Percentiles rank a stretch among this genome's conserved stretches.
Evolutionary conservation across 768 basidiomycete species (phyloP).

Genomic region (Peribolospora baueri): DNA sequence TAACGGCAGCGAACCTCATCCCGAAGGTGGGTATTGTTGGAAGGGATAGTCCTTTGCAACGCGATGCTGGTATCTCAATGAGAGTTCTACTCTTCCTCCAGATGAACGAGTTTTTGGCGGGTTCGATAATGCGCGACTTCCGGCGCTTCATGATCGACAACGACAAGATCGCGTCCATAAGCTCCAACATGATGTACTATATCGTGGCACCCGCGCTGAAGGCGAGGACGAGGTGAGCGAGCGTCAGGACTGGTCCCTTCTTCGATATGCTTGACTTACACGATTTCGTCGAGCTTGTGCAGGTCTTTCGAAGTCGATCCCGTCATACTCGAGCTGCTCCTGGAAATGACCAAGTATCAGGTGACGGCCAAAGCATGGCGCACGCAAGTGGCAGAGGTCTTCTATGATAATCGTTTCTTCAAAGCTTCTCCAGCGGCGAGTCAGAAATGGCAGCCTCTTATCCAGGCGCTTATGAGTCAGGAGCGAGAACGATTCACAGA

Average conservation of each 20-base stretch:
- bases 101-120: slow-evolving; percentile 49
- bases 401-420: slow-evolving; percentile 73
- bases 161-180: slow-evolving; percentile 55
- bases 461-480: slow-evolving; percentile 54
- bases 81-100: slow-evolving; percentile 15
- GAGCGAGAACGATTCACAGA: slow-evolving; percentile 74
- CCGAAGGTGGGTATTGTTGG: too few species aligned
- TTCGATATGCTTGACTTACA: background rate
- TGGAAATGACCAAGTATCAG: slow-evolving; percentile 41
- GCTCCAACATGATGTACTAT: slow-evolving; percentile 62
- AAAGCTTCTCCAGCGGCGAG: slow-evolving; percentile 37
- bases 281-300: slow-evolving; percentile 17
- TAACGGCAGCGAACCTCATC: slow-evolving; percentile 22
- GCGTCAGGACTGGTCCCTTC: background rate
- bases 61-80: too few species aligned
- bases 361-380: slow-evolving; percentile 66
- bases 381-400: slow-evolving; percentile 46
- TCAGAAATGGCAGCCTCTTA: slow-evolving; percentile 45
- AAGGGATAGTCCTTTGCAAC: too few species aligned
- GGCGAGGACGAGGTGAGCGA: slow-evolving; percentile 39
- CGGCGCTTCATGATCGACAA: slow-evolving; percentile 57
- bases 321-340: slow-evolving; percentile 38
- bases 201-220: slow-evolving; percentile 59
- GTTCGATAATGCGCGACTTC: slow-evolving; percentile 42
- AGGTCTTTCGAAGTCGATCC: slow-evolving; percentile 51